Conservation (phyloP, 352 stramenopile species). For the Phytopythium mirpurense region DNA sequence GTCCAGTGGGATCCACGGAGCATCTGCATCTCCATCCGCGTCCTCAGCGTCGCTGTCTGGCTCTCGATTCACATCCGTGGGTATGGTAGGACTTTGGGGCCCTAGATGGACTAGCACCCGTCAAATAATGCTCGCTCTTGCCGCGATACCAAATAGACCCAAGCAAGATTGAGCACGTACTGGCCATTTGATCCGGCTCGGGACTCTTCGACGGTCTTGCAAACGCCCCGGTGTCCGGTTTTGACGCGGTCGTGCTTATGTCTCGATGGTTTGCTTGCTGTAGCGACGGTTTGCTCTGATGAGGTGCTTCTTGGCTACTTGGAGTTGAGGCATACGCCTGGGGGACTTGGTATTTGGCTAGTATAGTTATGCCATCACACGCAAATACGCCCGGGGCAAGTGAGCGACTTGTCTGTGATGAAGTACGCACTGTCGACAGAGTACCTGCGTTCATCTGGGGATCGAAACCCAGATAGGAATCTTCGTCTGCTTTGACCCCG, state of each 20-base stretch:
- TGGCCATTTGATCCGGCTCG: background rate
- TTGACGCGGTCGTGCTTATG: background rate
- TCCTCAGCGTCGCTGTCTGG: background rate
- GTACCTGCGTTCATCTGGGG: conserved; percentile 32
- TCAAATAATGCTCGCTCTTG: background rate
- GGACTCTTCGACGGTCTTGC: background rate
- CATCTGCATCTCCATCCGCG: background rate
- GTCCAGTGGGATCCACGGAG: conserved; percentile 37
- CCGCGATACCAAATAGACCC: background rate
- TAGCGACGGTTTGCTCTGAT: background rate
- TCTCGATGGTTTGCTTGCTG: background rate
- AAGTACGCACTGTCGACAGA: too few relatives aligned
- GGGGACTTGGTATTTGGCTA: background rate
- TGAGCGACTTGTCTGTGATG: background rate
- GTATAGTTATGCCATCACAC: too few relatives aligned
- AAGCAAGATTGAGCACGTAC: background rate
- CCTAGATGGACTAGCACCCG: background rate
- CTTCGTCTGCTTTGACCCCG: conserved; percentile 20
- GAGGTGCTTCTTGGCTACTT: background rate
- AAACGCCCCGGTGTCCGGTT: background rate
- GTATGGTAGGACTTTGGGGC: background rate
- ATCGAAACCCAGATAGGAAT: conserved; percentile 21
- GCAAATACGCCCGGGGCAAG: background rate
- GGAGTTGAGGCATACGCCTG: background rate
- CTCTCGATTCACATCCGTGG: background rate